These are phyloP conservation scores for Termitomyces heimii DNA, from an alignment of 768 basidiomycete genomes.

Conservation along the genomic window DNA sequence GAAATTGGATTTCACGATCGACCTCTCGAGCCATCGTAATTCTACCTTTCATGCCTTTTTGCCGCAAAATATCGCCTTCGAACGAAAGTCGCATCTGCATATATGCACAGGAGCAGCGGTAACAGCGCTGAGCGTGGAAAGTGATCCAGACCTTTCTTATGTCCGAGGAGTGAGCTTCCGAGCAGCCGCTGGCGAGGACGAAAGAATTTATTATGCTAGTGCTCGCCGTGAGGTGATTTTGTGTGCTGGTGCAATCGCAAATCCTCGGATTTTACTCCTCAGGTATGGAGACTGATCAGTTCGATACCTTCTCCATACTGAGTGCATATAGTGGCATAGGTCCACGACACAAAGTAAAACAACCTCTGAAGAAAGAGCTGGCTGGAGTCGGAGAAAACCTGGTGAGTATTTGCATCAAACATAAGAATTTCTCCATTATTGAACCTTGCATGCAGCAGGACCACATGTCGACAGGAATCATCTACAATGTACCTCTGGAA, in stretches of 20 bases:
- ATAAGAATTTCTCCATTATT: background rate
- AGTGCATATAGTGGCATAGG: slow-evolving; percentile 32
- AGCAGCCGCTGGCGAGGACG: background rate
- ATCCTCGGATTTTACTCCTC: slow-evolving; percentile 35
- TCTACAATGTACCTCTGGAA: slow-evolving; percentile 24
- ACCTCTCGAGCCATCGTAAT: slow-evolving; percentile 11
- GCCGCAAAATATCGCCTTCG: slow-evolving; percentile 8
- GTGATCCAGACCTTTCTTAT: background rate
- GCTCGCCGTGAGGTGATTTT: slow-evolving; percentile 20
- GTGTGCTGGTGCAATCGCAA: slow-evolving; percentile 34
- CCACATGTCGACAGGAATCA: slow-evolving; percentile 28
- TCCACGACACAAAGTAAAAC: slow-evolving; percentile 25
- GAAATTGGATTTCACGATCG: slow-evolving; percentile 16
- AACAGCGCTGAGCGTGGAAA: slow-evolving; percentile 8
- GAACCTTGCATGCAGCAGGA: slow-evolving; percentile 24
- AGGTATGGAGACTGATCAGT: slow-evolving; percentile 12
- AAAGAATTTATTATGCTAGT: background rate
- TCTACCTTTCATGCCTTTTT: slow-evolving; percentile 20
- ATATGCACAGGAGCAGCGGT: slow-evolving; percentile 18
- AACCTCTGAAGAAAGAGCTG: slow-evolving; percentile 21
- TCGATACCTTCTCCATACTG: too few relatives aligned
- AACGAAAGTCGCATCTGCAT: slow-evolving; percentile 12
- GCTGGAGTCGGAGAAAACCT: slow-evolving; percentile 28
- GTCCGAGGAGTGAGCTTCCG: slow-evolving; percentile 2
- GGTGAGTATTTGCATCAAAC: slow-evolving; percentile 8